Evolutionary conservation across 2,329 filamentous ascomycete species (phyloP), one percentile per base, ranked within the genome.

Genomic region (Fusarium continuum): DNA sequence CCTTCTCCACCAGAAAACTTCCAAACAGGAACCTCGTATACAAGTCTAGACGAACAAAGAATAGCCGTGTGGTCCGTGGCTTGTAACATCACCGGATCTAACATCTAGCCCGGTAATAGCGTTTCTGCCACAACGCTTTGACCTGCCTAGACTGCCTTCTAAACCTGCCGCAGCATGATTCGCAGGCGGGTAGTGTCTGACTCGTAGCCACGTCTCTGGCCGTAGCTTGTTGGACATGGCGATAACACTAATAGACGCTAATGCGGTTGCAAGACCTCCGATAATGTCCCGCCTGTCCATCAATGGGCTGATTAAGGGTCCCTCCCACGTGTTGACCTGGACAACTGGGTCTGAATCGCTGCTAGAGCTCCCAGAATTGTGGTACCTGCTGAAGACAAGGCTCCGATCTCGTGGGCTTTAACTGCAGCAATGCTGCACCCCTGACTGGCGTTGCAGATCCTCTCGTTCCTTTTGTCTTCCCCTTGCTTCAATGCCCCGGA

Each of bases 381-480:
- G 11, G 10, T 22, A 7, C 14, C 14, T 11, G 22, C 34, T 22
- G 19, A n/a, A n/a, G n/a, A n/a, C 11, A 32, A 22, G n/a, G 19
- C 17, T 22, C 34, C 34, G 20, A 20, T 9, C 6, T 43, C 26
- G 16, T 41, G 20, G 25, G 11, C 10, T 40, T 34, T 54, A 36
- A 43, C 39, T 60, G 17, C 25, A 14, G 34, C 19, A 4, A 19
- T 13, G 11, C 41, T 50, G 52, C 53, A 60, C 29, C 56, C 56
- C 55, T 60, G 56, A 20, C 34, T 32, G 55, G 25, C 23, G 16
- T 20, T 50, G 60, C 49, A 56, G 57, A 65, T 62, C 55, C 20
- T 40, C 17, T 36, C n/a, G n/a, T 47, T 47, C 25, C 4, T 41
- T 58, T 19, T 16, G 26, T 55, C 16, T 31, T 46, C n/a, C 11